Evolutionary conservation across 495 filamentous ascomycete genomes (phyloP).

Genomic region (Hypoxylon rickii): DNA sequence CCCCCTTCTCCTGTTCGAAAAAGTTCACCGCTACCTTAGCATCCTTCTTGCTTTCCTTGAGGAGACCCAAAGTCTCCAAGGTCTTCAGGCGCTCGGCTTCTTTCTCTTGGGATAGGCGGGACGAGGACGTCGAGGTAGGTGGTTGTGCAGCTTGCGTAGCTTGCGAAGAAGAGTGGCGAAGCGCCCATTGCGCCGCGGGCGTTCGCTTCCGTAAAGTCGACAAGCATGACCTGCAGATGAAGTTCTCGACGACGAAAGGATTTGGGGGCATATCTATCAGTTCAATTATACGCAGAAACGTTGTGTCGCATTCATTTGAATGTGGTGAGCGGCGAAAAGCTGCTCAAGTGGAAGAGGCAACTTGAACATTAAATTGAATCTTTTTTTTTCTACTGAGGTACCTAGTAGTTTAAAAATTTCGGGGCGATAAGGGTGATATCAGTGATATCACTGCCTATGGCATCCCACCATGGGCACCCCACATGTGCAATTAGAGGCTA

Average conservation of each 20-base stretch:
- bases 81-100: conserved; percentile 36
- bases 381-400: conserved; percentile 9
- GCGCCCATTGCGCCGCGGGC: conserved; percentile 29
- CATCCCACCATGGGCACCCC: no score
- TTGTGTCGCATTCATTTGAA: conserved; percentile 3
- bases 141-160: conserved; percentile 9
- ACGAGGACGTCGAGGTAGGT: conserved; percentile 14
- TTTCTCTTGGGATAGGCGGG: conserved; percentile 25
- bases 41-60: conserved; percentile 11
- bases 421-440: conserved; percentile 29
- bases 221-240: conserved; percentile 45
- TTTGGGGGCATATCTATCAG: conserved; percentile 40
- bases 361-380: conserved; percentile 1
- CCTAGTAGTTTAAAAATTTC: conserved; percentile 15
- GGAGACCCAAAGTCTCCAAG: conserved; percentile 27
- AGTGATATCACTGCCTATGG: conserved; percentile 29
- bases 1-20: conserved; percentile 50
- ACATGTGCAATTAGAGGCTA: no score
- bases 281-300: background rate
- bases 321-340: conserved; percentile 3
- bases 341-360: no score
- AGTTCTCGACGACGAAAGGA: conserved; percentile 37
- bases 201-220: conserved; percentile 33
- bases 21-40: conserved; percentile 41
- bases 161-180: conserved; percentile 36